Evolutionary conservation across 2,329 filamentous ascomycete genomes (phyloP), one percentile per base, ranked within the genome.

Genomic region (Fusarium sp.): DNA sequence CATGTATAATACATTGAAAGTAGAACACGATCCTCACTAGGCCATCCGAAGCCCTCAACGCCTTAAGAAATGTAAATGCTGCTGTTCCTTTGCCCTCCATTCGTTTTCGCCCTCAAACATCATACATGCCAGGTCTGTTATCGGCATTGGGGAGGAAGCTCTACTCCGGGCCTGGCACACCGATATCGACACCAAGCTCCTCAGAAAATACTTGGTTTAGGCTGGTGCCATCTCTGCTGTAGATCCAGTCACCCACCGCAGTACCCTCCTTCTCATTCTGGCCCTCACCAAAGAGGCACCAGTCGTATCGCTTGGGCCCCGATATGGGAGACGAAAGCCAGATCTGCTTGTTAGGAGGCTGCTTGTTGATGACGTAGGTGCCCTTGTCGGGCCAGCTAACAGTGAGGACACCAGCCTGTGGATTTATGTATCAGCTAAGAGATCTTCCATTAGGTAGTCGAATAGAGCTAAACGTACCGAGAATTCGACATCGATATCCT

Each of bases 331-430:
- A 97, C 38, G 93, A 96, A 45, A 98, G 89, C 96, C 96, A 99
- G 77, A 99, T 97, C 78, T 92, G 96, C 85, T 94, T 96, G 85
- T 98, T 98, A 20, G 95, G 94, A 0, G 96, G 96, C 80, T 99
- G 96, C 81, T 99, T 99, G 88, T 99, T 99, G 82, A 99, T 87
- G 63, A 99, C 93, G 78, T 97, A 99, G 31, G 89, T 95, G 66
- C 95, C 94, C 51, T 89, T 84, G 14, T 86, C 83, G 2, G 89
- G 88, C 73, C 93, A 88, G 8, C 83, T 85, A 75, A 98, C 85
- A 68, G 90, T 94, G 73, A 98, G 86, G 58, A 98, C 94, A 57
- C 96, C 95, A 55, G 93, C 88, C 95, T 98, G 74, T 45, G 26
- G 42, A 50, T 39, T 28, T n/a, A 34, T 28, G 11, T 38, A 50